Evolutionary conservation across 2,329 filamentous ascomycete genomes (phyloP), one percentile per base, ranked within the genome.

Genomic region (Colletotrichum abscissum): DNA sequence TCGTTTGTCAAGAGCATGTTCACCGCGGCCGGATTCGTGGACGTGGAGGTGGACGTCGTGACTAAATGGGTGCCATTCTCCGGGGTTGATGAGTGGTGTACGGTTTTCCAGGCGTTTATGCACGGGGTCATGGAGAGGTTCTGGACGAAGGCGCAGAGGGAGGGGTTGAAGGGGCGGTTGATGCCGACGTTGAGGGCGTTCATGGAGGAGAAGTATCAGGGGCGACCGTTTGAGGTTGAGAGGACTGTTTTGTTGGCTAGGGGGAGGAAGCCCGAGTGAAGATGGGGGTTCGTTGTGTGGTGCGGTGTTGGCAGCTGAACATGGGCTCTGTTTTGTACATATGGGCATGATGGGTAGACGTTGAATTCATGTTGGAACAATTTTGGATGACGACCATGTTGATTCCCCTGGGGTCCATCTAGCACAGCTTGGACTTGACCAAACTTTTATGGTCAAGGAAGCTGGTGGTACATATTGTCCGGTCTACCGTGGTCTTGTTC

Each of bases 91-190:
- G 49, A 63, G 59, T 69, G 35, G 33, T 57, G 58, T 19, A 56
- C 58, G 14, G 67, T 52, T 1, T 69, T 63, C n/a, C 33, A 69
- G 58, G 67, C 33, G 11, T 63, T 69, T 14, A 49, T 57, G 58
- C 24, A 63, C 46, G 67, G 67, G 24, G 16, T 57, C 4, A 35
- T 57, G 11, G 67, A 69, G 58, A 19, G 52, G 8, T 69, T 52
- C 58, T 69, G 59, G 67, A 63, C 67, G 33, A 24, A 1, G 33
- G 59, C 54, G 67, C 58, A 69, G 59, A 69, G 33, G 59, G 59
- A 63, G 35, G 26, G 24, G 7, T 19, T 69, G 67, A 49, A 16
- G 49, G 33, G 19, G 33, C 12, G 49, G 52, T 38, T 69, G 67
- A 57, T 63, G 59, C 49, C 49, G 24, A 46, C 58, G 33, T 8